Base-by-base conservation (phyloP, 2,329 filamentous ascomycete species). In the Hymenoscyphus scutula region DNA sequence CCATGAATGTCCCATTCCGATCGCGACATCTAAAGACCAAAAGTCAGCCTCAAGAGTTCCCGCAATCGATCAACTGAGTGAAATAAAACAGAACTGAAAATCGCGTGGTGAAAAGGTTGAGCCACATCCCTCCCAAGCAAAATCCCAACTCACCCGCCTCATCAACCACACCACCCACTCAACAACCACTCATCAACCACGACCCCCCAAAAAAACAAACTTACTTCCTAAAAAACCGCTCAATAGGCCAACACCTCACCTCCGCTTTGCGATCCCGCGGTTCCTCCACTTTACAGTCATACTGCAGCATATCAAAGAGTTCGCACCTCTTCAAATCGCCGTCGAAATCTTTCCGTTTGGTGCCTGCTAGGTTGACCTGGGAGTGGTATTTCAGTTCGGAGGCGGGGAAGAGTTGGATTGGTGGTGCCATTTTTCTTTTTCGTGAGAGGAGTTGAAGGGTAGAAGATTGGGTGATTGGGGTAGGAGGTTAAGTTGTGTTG, bases 151-250 rank as follows among this genome's bases (percentile, higher is more conserved):
- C 51, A 29, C 53, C 58, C 32, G 27, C 27, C 32, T n/a, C 32
- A 53, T 19, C 15, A 15, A 65, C 51, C 53, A n/a, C n/a, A n/a
- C n/a, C n/a, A n/a, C n/a, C n/a, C n/a, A n/a, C n/a, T n/a, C n/a
- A n/a, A n/a, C n/a, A n/a, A n/a, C n/a, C n/a, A n/a, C 38, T n/a
- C 56, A 29, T 29, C 27, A 29, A 29, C 6, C 27, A 29, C 27
- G 27, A 29, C 27, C 3, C 13, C 19, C n/a, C 29, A 45, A 34
- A 53, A 48, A 45, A 64, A 3, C 4, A 66, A 29, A 69, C 83
- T 75, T 71, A 88, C 86, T 79, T 80, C 64, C 86, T 79, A 72
- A 88, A 89, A 71, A 84, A 77, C 62, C 85, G 80, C 71, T 83
- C 79, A 48, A 88, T 78, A 10, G 83, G 81, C 76, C 78, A 83